These are phyloP conservation scores for Dittrichia graveolens DNA, from an alignment of 129 eudicot genomes.

Conservation along the genomic window DNA sequence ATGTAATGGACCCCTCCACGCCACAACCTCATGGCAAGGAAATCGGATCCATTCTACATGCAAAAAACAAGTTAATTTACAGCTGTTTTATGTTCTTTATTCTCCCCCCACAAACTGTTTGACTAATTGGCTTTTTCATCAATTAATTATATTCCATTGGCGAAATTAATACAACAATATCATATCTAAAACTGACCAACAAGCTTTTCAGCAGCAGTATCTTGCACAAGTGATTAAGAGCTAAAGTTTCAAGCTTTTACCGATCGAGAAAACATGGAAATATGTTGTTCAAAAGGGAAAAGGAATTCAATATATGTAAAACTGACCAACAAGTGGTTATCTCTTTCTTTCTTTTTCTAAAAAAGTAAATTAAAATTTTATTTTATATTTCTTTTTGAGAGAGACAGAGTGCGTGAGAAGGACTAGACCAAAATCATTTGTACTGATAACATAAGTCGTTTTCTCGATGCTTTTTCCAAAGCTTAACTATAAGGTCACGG, in stretches of 20 bases:
- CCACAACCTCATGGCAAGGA: constrained; percentile 8
- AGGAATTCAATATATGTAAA: too few relatives aligned
- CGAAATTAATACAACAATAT: not conserved
- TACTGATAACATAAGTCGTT: constrained; percentile 17
- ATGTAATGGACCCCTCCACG: constrained; percentile 36
- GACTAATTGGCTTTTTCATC: not conserved
- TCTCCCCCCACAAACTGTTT: constrained; percentile 20
- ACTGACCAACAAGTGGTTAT: too few relatives aligned
- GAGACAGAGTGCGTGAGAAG: constrained; percentile 20
- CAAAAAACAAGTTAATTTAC: constrained; percentile 18
- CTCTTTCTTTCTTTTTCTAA: too few relatives aligned
- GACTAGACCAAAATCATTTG: constrained; percentile 19
- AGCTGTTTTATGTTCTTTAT: constrained; percentile 38
- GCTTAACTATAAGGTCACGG: constrained; percentile 19
- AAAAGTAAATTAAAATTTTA: not conserved
- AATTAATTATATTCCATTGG: not conserved
- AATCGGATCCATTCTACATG: constrained; percentile 31
- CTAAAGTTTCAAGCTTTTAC: too few relatives aligned
- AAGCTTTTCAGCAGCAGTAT: too few relatives aligned
- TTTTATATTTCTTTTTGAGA: constrained; percentile 3
- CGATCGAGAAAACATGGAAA: too few relatives aligned
- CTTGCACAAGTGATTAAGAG: too few relatives aligned
- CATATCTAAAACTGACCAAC: too few relatives aligned
- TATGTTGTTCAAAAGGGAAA: too few relatives aligned
- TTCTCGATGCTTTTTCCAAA: constrained; percentile 25